Evolutionary conservation across 108 stramenopile species (phyloP), one percentile per base, ranked within the genome.

Genomic region (Fragilariopsis cylindrus): DNA sequence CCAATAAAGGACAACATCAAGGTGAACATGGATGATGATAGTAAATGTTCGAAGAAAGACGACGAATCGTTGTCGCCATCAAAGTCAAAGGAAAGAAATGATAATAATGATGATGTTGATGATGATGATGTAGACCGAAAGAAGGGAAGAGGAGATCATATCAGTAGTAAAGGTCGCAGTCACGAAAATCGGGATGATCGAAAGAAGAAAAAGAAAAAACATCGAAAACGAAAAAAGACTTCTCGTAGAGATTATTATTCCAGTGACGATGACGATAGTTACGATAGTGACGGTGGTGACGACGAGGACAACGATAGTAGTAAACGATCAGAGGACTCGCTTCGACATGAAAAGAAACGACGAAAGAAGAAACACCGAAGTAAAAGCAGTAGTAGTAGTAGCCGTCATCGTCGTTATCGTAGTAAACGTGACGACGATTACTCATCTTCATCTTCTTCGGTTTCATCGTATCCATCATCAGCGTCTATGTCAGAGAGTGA

Each of bases 251-350:
- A 77, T 50, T 67, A 77, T 15, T 63, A 67, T 54, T 68, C 44
- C 30, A 63, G 72, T 48, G 78, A 81, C n/a, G 60, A 81, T 58
- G 67, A 77, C 18, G 79, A 85, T 46, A 56, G 71, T 9, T 69
- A 80, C 13, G 66, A 43, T 4, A 75, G 75, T 58, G 75, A 72
- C 18, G 75, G 70, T 60, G 66, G 12, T 39, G 55, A 71, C 44
- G 11, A 72, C 77, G 50, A 65, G 71, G 7, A 19, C 57, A 18
- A 18, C 13, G 3, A 57, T n/a, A 57, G 57, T 7, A 15, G 57
- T 15, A 57, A 5, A 19, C 13, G 57, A 15, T 15, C 52, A 15
- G 52, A 57, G 57, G 15, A 40, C 30, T 30, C 30, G 30, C 30
- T 1, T 69, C 42, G 71, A 73, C 19, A 43, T 65, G 9, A 43